phyloP scores from a whole-genome alignment of 2,329 filamentous ascomycete species.

The Curvularia verruculosa region DNA sequence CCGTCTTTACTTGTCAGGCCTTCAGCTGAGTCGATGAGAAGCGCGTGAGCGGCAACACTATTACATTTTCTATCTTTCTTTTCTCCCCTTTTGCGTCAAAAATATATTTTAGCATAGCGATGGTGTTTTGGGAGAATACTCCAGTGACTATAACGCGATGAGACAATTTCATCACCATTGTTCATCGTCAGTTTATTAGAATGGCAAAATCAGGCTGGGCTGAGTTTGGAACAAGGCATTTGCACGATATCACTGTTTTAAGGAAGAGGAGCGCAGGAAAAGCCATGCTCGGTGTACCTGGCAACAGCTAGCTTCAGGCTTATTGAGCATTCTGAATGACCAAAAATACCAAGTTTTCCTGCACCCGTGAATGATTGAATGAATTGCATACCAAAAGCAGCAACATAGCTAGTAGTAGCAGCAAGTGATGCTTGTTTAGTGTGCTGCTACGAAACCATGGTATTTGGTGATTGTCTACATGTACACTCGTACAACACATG shows the following conservation, averaged over 20 bases:
- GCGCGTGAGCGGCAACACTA: background rate
- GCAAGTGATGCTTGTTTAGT: too few relatives aligned
- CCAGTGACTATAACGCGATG: background rate
- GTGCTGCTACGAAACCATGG: too few relatives aligned
- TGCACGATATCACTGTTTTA: background rate
- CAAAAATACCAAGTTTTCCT: background rate
- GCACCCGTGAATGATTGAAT: background rate
- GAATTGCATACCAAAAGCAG: too few relatives aligned
- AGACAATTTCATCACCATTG: background rate
- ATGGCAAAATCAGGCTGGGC: background rate
- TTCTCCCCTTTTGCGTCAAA: background rate
- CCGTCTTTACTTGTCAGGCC: background rate
- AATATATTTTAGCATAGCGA: conserved; percentile 1
- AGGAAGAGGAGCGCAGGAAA: background rate
- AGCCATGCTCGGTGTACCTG: background rate
- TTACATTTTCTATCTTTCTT: background rate
- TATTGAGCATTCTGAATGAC: background rate
- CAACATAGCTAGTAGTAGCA: too few relatives aligned
- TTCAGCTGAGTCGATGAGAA: background rate
- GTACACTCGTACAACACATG: too few relatives aligned
- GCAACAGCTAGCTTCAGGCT: background rate
- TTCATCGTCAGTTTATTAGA: background rate
- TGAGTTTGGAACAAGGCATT: background rate
- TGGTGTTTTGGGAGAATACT: conserved; percentile 1
- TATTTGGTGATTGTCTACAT: too few relatives aligned